Evolutionary conservation across 1,139 yeast species (phyloP), one percentile per base, ranked within the genome.

Genomic region (Keqinozyma sinolaborantium): DNA sequence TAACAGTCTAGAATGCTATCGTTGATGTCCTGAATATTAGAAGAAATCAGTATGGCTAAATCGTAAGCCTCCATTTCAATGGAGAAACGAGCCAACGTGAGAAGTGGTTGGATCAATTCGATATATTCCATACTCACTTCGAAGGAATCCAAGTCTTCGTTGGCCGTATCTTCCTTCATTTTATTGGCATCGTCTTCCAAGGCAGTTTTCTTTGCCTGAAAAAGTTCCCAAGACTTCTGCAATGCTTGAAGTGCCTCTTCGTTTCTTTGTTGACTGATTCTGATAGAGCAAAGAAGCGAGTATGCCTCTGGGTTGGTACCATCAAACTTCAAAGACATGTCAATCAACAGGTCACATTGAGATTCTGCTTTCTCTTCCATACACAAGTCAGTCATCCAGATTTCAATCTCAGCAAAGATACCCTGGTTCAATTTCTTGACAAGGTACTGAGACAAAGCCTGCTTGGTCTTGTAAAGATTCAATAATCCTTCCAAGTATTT

Each of bases 321-420:
- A 41, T 85, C 90, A 24, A 84, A 59, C 33, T 73, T 58, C 47
- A 87, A 58, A 1, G 95, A 81, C 45, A 74, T 76, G 4, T 73
- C 60, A 31, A 90, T 82, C 44, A 86, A 67, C 34, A 71, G 71
- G 46, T 88, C 85, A 60, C 98, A 94, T 53, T 77, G 73, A 4
- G 56, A 28, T 56, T 92, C 98, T 2, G 98, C 97, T 46, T 83
- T 81, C 5, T 78, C 78, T 46, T 86, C 95, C 96, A 90, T 88
- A 54, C 97, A 90, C 43, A 92, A 68, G 63, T 92, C 99, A 1
- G 99, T 94, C 98, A 92, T 92, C 97, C 97, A 92, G 39, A 94
- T 86, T 58, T 92, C 99, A 48, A 92, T 83, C 62, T 83, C 73
- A 8, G 96, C 83, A 44, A 90, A 80, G 19, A 87, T 66, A 0